Evolutionary conservation across 1,139 yeast species (phyloP), one percentile per base, ranked within the genome.

Genomic region (Keqinozyma sinolaborantium): DNA sequence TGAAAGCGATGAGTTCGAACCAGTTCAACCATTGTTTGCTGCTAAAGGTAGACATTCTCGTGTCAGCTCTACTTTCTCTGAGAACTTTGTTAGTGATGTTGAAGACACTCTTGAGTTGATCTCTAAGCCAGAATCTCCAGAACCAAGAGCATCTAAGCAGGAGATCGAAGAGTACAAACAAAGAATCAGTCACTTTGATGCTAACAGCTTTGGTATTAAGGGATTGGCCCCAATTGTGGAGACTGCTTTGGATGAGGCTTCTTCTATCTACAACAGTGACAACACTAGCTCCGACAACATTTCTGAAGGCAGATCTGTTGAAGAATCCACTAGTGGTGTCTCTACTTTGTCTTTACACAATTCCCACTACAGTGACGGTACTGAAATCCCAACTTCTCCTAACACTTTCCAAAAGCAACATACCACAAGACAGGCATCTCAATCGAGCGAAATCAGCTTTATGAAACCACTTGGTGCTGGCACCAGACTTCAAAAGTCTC

Each of bases 151-250:
- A 7, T 10, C 7, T 10, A 18, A 10, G 10, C 21, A 18, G 10
- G 21, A 18, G 21, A 18, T 18, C 10, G 21, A 18, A 18, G 21
- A 18, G 21, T 18, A 18, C 21, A 18, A 18, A 10, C 21, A 19
- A 15, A 14, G 31, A 31, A 25, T 13, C n/a, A 12, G 26, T 7
- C 21, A 55, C 12, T 55, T 58, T 37, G 65, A 61, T 35, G 43
- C 45, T 30, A 47, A 47, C 34, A 55, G 60, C 30, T 60, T 58
- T 47, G 67, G 65, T 3, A 47, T 60, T 30, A 53, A 55, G 35
- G 67, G 64, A 2, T 61, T 68, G 42, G 66, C 61, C 16, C 72
- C 73, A 31, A 64, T 66, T 44, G 60, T 53, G 12, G 73, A 66
- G 42, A 44, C 48, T 14, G 64, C 56, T 24, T 49, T 45, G 33